These are phyloP conservation scores for Yamadazyma epiphylla DNA, from an alignment of 1,139 yeast genomes.

Conservation along the genomic window DNA sequence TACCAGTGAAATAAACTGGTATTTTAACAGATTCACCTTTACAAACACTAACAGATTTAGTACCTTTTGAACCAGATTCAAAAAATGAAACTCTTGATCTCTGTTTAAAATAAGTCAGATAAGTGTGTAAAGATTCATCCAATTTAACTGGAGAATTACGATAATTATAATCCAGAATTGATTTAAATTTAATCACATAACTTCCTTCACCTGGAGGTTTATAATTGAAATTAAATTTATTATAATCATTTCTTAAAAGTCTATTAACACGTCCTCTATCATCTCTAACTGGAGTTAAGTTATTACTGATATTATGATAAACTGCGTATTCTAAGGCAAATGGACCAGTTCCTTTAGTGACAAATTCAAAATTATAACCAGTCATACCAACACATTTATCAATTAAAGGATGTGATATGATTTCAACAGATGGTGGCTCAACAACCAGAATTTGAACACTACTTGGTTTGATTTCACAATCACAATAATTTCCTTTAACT, in stretches of 20 bases:
- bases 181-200: slow-evolving; percentile 66
- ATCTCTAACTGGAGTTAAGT: slow-evolving; percentile 27
- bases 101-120: slow-evolving; percentile 50
- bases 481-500: slow-evolving; percentile 59
- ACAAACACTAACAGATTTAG: slow-evolving; percentile 24
- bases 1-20: slow-evolving; percentile 66
- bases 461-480: slow-evolving; percentile 47
- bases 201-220: slow-evolving; percentile 80
- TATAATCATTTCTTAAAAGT: slow-evolving; percentile 17
- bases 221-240: slow-evolving; percentile 50
- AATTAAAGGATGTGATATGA: slow-evolving; percentile 56
- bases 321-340: slow-evolving; percentile 63
- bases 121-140: slow-evolving; percentile 35
- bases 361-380: slow-evolving; percentile 69
- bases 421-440: slow-evolving; percentile 48
- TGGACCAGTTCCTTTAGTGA: slow-evolving; percentile 77
- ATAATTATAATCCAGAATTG: slow-evolving; percentile 55
- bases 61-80: slow-evolving; percentile 5
- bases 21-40: slow-evolving; percentile 36
- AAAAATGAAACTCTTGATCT: slow-evolving; percentile 39
- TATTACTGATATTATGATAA: slow-evolving; percentile 36
- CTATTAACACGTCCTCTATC: slow-evolving; percentile 28
- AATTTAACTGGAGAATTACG: slow-evolving; percentile 26
- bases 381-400: slow-evolving; percentile 93
- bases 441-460: slow-evolving; percentile 22